Percentiles rank a stretch among this genome's conserved stretches.
Conservation (phyloP, 257 asterid species). For the Parsonsia alboflavescens region DNA sequence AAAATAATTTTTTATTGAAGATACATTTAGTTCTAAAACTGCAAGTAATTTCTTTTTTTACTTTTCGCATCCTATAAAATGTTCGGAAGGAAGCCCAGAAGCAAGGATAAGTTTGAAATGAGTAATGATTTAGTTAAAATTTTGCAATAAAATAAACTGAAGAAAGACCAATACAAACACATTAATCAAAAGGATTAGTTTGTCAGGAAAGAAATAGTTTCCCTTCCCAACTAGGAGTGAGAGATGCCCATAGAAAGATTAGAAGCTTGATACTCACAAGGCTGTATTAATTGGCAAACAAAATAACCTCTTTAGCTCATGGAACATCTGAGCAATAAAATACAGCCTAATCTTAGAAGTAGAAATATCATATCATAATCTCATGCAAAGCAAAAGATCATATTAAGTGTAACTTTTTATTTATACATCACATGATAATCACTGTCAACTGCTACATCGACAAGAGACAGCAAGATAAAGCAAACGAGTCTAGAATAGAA, state of each 20-base stretch:
- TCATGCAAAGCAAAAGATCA: neutral
- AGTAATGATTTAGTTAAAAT: neutral
- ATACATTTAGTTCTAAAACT: neutral
- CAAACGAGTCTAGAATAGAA: neutral
- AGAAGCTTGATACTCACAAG: neutral
- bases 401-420: neutral
- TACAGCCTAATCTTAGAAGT: neutral
- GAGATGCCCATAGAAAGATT: neutral
- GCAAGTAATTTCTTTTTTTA: neutral
- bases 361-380: neutral
- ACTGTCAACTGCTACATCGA: neutral
- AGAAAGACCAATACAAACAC: neutral
- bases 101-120: neutral
- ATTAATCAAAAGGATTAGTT: neutral
- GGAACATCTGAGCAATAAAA: neutral
- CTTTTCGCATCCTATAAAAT: neutral
- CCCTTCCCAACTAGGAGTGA: neutral
- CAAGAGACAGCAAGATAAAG: neutral
- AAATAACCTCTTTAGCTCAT: neutral
- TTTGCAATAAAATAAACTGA: neutral
- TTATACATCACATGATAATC: neutral
- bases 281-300: neutral
- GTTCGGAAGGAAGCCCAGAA: neutral
- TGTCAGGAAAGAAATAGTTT: neutral
- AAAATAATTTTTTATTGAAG: too few species aligned